Evolutionary conservation across 2,329 filamentous ascomycete species (phyloP), one percentile per base, ranked within the genome.

Genomic region (Zasmidium citrigriseum): DNA sequence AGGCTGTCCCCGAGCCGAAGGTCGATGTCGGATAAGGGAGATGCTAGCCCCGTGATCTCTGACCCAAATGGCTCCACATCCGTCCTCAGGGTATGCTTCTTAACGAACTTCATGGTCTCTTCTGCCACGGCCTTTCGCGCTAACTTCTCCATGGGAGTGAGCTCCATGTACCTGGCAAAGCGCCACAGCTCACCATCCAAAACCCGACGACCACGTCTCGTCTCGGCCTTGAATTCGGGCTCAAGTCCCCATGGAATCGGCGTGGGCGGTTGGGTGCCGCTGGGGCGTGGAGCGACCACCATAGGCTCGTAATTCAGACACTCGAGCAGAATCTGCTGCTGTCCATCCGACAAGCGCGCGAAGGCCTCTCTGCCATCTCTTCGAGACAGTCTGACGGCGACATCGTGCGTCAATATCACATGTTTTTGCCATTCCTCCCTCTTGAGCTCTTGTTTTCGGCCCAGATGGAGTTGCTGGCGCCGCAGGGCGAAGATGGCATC

Each of bases 1-100:
- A 69, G 23, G 64, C 55, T 18, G 73, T 64, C n/a, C 62, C 61
- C 62, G 74, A 75, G 52, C 71, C 77, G 70, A 75, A 81, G 59
- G 66, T 87, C 82, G 12, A 87, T 73, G 68, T 83, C 81, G 5
- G 85, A 87, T 44, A 76, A 74, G 24, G 80, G 76, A 54, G 80
- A 67, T 0, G 80, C 78, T 34, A 86, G 70, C 9, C 82, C 82
- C 14, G 79, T 85, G 11, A 72, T 69, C 56, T 81, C 75, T 9
- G 84, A 86, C 18, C 85, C 85, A 58, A 83, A 81, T 2, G 82
- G 60, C 57, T 81, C 75, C 12, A 58, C 51, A 20, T 25, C 41
- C 20, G 34, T 53, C 14, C 72, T 10, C 49, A 45, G 21, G 34
- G 18, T 29, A 67, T 55, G 41, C 2, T 68, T 61, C 12, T 70